Evolutionary conservation across 306 rosid genomes (phyloP).

Genomic region (Crataegus laevigata): DNA sequence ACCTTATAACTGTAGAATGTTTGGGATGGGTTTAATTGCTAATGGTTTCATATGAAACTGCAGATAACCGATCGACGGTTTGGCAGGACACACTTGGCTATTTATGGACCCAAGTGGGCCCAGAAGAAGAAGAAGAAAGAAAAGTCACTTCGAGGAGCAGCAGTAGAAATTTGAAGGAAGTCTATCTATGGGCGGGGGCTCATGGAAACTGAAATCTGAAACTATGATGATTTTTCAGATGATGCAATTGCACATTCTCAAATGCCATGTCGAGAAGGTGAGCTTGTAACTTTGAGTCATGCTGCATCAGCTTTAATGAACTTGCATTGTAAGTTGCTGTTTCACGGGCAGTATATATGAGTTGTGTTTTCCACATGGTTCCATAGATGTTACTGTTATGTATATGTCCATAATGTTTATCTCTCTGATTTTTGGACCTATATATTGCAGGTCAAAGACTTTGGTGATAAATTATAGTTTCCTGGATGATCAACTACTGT

Average conservation of each 20-base stretch:
- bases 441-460: slow-evolving; percentile 4
- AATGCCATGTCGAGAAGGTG: neutral
- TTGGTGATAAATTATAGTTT: neutral
- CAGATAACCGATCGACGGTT: slow-evolving; percentile 85
- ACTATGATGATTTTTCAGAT: slow-evolving; percentile 1
- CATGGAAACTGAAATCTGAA: slow-evolving; percentile 6
- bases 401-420: neutral
- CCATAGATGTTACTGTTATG: neutral
- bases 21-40: neutral
- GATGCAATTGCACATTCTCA: slow-evolving; percentile 2
- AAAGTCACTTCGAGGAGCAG: slow-evolving; percentile 15
- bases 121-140: slow-evolving; percentile 59
- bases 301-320: neutral
- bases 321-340: slow-evolving; percentile 1
- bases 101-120: slow-evolving; percentile 94
- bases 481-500: neutral
- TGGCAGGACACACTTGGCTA: slow-evolving; percentile 79
- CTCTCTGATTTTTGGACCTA: neutral
- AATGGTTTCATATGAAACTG: slow-evolving; percentile 19
- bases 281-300: neutral
- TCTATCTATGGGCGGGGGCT: slow-evolving; percentile 6
- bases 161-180: slow-evolving; percentile 24
- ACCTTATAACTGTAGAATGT: neutral
- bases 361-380: neutral
- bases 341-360: neutral